Base-by-base conservation (phyloP, 177 flowering plant genomes). In the Vitis hybrid region DNA sequence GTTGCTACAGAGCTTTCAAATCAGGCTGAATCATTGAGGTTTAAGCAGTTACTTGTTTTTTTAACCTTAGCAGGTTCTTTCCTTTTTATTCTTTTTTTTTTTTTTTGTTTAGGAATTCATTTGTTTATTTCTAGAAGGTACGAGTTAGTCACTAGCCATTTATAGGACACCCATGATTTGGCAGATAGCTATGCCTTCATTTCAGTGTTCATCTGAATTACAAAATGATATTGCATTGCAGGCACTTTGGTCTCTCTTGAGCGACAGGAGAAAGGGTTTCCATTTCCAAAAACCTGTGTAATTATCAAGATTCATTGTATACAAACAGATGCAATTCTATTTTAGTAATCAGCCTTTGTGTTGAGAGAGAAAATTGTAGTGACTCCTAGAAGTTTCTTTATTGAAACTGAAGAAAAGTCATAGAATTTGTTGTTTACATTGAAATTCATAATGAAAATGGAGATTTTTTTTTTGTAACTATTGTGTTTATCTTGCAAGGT, bases 181-280 rank as follows among this genome's bases (percentile, higher is more conserved):
- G 44, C n/a, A 62, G 65, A 62, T 38, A 33, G 18, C 65, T 62
- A 33, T 5, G 56, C 17, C 17, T 33, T 52, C 69, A 22, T 69
- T 22, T 38, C 54, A n/a, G 49, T 56, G 18, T 57, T 62, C 50
- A 52, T 59, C 73, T 75, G 70, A 70, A 59, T 75, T 20, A 52
- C 47, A 38, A 20, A 53, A 70, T 59, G 61, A 51, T 75, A 24
- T 75, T 70, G 77, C 70, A 75, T 75, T 70, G 77, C 73, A 70
- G 70, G 77, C 73, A 70, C 73, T 53, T 59, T 51, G 60, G 59
- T 56, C 65, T 69, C 57, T 50, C 53, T 69, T 70, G 65, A 68
- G 66, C 66, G 65, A 69, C 66, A 20, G 70, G 60, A 70, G 61
- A 65, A 54, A 59, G 59, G 73, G 18, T 61, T 59, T 54, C 20